A percentile compares a stretch with the other conserved stretches of the same genome.
phyloP scores from a whole-genome alignment of 2,329 filamentous ascomycete genomes.

The Ascochyta rabiei region DNA sequence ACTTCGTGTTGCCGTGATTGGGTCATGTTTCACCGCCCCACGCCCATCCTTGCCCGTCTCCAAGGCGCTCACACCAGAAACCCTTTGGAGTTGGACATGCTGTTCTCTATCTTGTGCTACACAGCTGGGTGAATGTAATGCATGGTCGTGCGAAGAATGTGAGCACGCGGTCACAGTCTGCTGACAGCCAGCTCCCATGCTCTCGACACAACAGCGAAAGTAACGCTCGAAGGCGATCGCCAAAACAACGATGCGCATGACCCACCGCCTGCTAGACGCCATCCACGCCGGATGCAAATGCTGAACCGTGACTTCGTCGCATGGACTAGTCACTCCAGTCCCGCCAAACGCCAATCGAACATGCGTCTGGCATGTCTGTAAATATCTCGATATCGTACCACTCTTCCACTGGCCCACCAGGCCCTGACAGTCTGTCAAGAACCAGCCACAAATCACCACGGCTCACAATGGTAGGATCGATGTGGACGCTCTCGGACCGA shows the following conservation, averaged over 20 bases:
- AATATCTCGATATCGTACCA: slow-evolving; percentile 58
- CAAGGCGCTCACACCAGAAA: slow-evolving; percentile 18
- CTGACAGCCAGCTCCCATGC: neutral
- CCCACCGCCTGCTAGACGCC: slow-evolving; percentile 12
- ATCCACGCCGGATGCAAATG: slow-evolving; percentile 11
- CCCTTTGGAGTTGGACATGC: neutral
- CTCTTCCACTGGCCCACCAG: slow-evolving; percentile 54
- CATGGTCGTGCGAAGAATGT: neutral
- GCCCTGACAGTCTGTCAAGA: slow-evolving; percentile 76
- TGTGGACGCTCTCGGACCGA: slow-evolving; percentile 74
- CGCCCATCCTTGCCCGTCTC: slow-evolving; percentile 19
- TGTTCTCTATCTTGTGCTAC: slow-evolving; percentile 14
- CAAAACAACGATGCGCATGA: slow-evolving; percentile 8
- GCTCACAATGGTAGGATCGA: slow-evolving; percentile 66
- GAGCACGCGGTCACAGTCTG: slow-evolving; percentile 6
- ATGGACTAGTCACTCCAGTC: slow-evolving; percentile 47
- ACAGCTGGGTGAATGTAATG: neutral
- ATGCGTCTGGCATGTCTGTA: slow-evolving; percentile 52
- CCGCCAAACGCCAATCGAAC: slow-evolving; percentile 55
- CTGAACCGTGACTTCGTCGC: slow-evolving; percentile 19
- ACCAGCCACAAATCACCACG: slow-evolving; percentile 76
- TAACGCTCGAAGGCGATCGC: neutral
- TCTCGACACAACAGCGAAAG: neutral
- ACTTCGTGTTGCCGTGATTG: slow-evolving; percentile 37
- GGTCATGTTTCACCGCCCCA: slow-evolving; percentile 31